phyloP scores from a whole-genome alignment of 2,329 filamentous ascomycete genomes.

The Pyricularia sp. region DNA sequence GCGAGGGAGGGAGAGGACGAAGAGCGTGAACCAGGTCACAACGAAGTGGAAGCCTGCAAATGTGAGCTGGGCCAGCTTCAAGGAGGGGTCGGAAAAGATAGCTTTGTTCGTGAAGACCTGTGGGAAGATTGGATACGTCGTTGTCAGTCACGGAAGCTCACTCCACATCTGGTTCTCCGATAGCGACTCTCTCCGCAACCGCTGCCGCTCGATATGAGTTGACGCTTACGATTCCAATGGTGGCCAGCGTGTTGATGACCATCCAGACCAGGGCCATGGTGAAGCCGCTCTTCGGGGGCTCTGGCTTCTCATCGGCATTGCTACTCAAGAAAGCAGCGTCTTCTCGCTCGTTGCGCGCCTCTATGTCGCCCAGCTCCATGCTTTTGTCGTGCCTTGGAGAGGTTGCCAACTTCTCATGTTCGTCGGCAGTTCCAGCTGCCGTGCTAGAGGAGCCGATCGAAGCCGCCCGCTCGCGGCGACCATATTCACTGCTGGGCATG shows the following conservation, averaged over 20 bases:
- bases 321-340: constrained; percentile 27
- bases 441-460: constrained; percentile 26
- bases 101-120: constrained; percentile 63
- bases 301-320: constrained; percentile 21
- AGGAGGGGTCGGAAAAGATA: constrained; percentile 54
- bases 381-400: constrained; percentile 22
- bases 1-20: constrained; percentile 45
- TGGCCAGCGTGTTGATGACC: constrained; percentile 51
- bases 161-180: background rate
- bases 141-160: background rate
- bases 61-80: constrained; percentile 53
- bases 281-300: constrained; percentile 24
- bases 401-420: constrained; percentile 21
- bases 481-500: constrained; percentile 8
- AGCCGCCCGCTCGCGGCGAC: constrained; percentile 16
- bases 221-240: constrained; percentile 48
- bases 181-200: background rate
- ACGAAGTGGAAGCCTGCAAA: constrained; percentile 63
- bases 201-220: background rate
- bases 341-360: constrained; percentile 28
- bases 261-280: constrained; percentile 43
- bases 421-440: constrained; percentile 20
- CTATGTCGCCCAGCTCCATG: constrained; percentile 24
- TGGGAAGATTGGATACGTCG: too few species aligned
- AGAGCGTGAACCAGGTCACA: constrained; percentile 56